These are phyloP conservation scores for Fomitopsis palustris DNA, from an alignment of 1,284 basidiomycete genomes.

Conservation along the genomic window DNA sequence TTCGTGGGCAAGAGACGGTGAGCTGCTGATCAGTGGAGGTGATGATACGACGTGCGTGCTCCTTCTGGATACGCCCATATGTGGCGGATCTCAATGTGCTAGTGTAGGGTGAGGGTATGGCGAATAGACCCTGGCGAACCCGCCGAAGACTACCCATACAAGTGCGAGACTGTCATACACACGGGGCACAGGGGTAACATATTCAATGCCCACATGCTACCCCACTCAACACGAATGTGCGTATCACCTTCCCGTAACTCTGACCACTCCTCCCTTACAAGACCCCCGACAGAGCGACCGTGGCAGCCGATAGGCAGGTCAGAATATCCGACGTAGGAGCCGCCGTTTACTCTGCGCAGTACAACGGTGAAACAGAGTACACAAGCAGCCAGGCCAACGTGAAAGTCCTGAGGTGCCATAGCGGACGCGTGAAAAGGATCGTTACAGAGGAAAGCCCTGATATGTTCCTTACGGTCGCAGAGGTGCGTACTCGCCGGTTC, in stretches of 20 bases:
- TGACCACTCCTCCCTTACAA: not conserved
- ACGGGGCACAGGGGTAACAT: slow-evolving; percentile 88
- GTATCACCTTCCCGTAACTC: slow-evolving; percentile 15
- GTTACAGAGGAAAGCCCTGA: slow-evolving; percentile 82
- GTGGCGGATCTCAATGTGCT: not conserved
- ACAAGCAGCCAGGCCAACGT: slow-evolving; percentile 43
- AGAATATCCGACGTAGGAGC: slow-evolving; percentile 78
- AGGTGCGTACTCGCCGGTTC: slow-evolving; percentile 44
- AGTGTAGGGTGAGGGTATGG: slow-evolving; percentile 65
- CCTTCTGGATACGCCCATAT: not conserved
- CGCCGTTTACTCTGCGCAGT: slow-evolving; percentile 32
- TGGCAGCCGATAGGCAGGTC: slow-evolving; percentile 65
- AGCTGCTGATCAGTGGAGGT: slow-evolving; percentile 72
- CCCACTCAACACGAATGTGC: slow-evolving; percentile 66
- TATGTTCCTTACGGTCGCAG: slow-evolving; percentile 81
- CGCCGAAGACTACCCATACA: slow-evolving; percentile 52
- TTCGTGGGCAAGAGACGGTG: slow-evolving; percentile 78
- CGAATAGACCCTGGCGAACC: slow-evolving; percentile 41
- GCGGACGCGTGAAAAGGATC: slow-evolving; percentile 72
- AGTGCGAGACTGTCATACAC: slow-evolving; percentile 57
- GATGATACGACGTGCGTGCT: slow-evolving; percentile 79
- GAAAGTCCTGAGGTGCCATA: slow-evolving; percentile 67
- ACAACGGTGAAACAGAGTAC: slow-evolving; percentile 35
- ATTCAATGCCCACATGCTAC: slow-evolving; percentile 84
- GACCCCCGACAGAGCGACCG: slow-evolving; percentile 1